Conservation (phyloP, 441 rosid species). For the Hypseocharis bilobata region DNA sequence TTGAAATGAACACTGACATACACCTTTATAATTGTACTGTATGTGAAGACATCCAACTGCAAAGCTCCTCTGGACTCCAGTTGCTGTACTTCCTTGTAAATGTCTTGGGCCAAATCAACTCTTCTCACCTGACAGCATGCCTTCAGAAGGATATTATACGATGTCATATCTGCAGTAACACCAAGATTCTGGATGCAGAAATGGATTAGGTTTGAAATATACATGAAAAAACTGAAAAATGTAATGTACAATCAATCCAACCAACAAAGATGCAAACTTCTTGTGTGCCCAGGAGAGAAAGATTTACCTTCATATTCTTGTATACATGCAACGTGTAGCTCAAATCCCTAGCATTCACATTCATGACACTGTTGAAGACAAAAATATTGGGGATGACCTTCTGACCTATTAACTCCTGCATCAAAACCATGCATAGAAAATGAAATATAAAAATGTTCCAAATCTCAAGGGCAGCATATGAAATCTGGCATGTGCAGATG, state of each 20-base stretch:
- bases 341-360: slow-evolving; percentile 79
- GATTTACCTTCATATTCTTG: slow-evolving; percentile 64
- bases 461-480: slow-evolving; percentile 10
- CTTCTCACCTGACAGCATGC: slow-evolving; percentile 78
- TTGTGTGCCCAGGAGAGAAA: slow-evolving; percentile 18
- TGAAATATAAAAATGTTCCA: slow-evolving; percentile 8
- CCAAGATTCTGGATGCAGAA: slow-evolving; percentile 50
- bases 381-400: slow-evolving; percentile 55
- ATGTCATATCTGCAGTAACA: slow-evolving; percentile 57
- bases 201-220: slow-evolving; percentile 14
- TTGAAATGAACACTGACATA: slow-evolving; percentile 13
- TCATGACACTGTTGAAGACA: slow-evolving; percentile 86
- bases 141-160: slow-evolving; percentile 85
- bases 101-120: slow-evolving; percentile 75
- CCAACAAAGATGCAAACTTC: neutral
- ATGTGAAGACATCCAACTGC: slow-evolving; percentile 77
- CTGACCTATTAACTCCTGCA: slow-evolving; percentile 63
- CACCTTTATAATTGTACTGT: slow-evolving; percentile 88
- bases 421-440: slow-evolving; percentile 18
- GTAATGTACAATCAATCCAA: too few relatives aligned
- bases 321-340: slow-evolving; percentile 51
- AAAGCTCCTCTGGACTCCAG: slow-evolving; percentile 52
- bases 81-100: slow-evolving; percentile 61
- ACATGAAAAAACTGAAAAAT: neutral
- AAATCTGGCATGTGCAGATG: neutral